These are phyloP conservation scores for Anisogramma anomala DNA, from an alignment of 2,329 filamentous ascomycete species.

Conservation along the genomic window DNA sequence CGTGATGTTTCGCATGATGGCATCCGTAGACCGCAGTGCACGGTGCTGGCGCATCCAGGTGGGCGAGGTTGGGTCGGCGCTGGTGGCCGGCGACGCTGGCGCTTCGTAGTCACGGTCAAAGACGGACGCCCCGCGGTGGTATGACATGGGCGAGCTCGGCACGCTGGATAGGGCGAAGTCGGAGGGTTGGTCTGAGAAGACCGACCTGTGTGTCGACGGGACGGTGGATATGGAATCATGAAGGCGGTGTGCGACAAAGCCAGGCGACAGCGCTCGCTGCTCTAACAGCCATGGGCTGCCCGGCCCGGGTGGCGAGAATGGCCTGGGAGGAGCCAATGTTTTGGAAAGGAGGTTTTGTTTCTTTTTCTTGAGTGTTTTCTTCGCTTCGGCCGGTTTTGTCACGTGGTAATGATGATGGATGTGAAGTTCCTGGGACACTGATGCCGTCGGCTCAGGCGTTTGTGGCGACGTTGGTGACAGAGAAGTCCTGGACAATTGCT, in stretches of 20 bases:
- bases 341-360: conserved; percentile 51
- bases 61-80: conserved; percentile 55
- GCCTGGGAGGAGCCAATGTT: conserved; percentile 45
- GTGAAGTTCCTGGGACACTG: conserved; percentile 64
- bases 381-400: conserved; percentile 46
- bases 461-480: conserved; percentile 9
- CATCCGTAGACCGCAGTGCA: conserved; percentile 42
- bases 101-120: conserved; percentile 66
- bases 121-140: conserved; percentile 56
- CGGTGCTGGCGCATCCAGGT: conserved; percentile 40
- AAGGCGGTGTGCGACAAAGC: conserved; percentile 30
- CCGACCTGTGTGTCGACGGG: conserved; percentile 50
- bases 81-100: conserved; percentile 73
- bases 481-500: conserved; percentile 19
- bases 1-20: conserved; percentile 40
- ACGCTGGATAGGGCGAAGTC: conserved; percentile 61
- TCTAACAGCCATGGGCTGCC: conserved; percentile 27
- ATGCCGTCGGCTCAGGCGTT: conserved; percentile 21
- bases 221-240: conserved; percentile 40
- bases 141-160: conserved; percentile 64
- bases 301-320: conserved; percentile 30
- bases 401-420: conserved; percentile 92
- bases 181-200: conserved; percentile 47
- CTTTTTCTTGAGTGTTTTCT: conserved; percentile 57
- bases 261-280: conserved; percentile 28